Percentiles rank a stretch among this genome's conserved stretches.
Evolutionary conservation across 208 protist species (phyloP).

Genomic region (Crithidia brevicula): DNA sequence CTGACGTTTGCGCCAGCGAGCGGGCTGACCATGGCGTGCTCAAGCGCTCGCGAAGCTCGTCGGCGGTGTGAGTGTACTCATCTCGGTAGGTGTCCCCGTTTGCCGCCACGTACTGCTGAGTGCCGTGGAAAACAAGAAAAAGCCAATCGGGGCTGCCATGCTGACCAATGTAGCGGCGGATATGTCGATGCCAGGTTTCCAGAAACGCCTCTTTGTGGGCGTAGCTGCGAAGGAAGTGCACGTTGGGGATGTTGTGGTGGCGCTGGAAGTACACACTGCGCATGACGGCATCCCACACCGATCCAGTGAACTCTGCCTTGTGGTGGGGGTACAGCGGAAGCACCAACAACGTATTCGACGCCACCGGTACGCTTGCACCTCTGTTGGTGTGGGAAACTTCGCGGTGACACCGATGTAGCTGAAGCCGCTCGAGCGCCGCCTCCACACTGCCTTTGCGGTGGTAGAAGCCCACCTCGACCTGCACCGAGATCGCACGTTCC

Average conservation of each 20-base stretch:
- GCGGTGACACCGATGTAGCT: conserved; percentile 32
- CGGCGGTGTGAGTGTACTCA: conserved; percentile 42
- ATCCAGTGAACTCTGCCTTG: conserved; percentile 33
- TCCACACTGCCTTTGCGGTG: conserved; percentile 27
- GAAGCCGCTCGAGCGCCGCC: conserved; percentile 36
- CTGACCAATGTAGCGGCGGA: conserved; percentile 31
- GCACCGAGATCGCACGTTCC: conserved; percentile 23
- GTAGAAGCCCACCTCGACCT: conserved; percentile 45
- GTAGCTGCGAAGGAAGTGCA: conserved; percentile 56
- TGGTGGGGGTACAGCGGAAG: conserved; percentile 64
- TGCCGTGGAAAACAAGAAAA: conserved; percentile 40
- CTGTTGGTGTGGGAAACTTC: conserved; percentile 16
- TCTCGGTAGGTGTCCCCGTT: conserved; percentile 33
- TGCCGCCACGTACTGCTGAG: conserved; percentile 23
- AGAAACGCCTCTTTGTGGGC: conserved; percentile 40
- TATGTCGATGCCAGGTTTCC: conserved; percentile 24
- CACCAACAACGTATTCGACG: conserved; percentile 44
- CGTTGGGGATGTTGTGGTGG: conserved; percentile 39
- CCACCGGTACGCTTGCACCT: conserved; percentile 17
- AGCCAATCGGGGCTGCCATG: conserved; percentile 43
- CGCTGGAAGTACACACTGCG: conserved; percentile 28
- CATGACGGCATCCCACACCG: conserved; percentile 48
- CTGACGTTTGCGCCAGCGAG: background rate
- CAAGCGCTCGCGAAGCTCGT: conserved; percentile 30
- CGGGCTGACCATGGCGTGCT: background rate